A percentile compares a stretch with the other conserved stretches of the same genome.
Conservation (phyloP, 139 green algal genomes). For the Desmodesmus armatus region DNA sequence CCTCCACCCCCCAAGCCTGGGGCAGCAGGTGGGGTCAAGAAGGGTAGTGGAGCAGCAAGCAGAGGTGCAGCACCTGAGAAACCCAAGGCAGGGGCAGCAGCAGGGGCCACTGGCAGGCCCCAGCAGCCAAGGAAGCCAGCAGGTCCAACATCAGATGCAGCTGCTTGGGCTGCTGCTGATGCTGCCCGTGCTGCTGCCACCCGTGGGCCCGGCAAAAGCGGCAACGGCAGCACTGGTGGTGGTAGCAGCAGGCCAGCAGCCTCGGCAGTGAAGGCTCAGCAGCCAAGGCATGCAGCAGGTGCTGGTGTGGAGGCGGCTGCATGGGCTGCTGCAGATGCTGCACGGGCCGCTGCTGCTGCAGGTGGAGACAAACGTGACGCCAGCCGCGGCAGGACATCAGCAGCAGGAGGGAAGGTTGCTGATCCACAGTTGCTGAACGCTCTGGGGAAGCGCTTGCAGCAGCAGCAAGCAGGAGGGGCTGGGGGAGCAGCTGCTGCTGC, state of each 20-base stretch:
- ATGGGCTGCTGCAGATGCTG: not conserved
- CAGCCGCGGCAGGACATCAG: not conserved
- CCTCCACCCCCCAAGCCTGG: too few species aligned
- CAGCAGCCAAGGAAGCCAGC: too few species aligned
- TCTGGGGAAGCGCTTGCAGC: not conserved
- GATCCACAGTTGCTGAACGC: not conserved
- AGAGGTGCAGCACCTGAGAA: too few species aligned
- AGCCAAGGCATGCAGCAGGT: not conserved
- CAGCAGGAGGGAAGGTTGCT: not conserved
- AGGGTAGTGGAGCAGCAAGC: too few species aligned
- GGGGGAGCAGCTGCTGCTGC: not conserved
- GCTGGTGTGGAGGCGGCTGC: not conserved
- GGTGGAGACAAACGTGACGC: not conserved
- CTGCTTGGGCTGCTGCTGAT: not conserved
- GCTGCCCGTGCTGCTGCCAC: not conserved
- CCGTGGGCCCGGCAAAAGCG: not conserved
- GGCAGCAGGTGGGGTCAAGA: too few species aligned
- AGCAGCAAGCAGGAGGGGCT: conserved; percentile 1
- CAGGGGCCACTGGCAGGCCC: too few species aligned
- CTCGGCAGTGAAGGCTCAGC: not conserved
- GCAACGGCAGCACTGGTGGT: not conserved
- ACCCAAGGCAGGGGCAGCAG: too few species aligned
- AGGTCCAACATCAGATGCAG: conserved; percentile 3
- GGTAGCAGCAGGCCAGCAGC: not conserved
- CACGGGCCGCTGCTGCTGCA: not conserved